These are phyloP conservation scores for Epichloe gansuensis DNA, from an alignment of 2,329 filamentous ascomycete genomes.

Conservation along the genomic window DNA sequence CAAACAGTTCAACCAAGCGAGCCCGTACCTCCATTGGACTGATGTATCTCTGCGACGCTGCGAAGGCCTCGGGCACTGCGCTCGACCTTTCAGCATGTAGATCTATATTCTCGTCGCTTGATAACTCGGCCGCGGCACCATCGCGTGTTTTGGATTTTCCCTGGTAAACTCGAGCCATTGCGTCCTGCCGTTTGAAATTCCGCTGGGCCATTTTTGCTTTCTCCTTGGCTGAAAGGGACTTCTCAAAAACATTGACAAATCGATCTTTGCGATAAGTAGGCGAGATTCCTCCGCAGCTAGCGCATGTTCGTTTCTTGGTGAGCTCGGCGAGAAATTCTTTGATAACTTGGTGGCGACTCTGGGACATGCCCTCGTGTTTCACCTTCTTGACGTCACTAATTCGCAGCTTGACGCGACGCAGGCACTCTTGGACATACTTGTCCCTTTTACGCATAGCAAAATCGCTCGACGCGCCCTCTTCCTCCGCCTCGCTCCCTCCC, in stretches of 20 bases:
- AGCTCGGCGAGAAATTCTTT: conserved; percentile 72
- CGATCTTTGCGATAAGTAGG: conserved; percentile 80
- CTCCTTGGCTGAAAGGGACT: conserved; percentile 60
- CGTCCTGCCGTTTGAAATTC: conserved; percentile 55
- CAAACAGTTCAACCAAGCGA: conserved; percentile 65
- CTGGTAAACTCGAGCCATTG: conserved; percentile 38
- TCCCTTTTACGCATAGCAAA: conserved; percentile 39
- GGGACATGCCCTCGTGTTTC: conserved; percentile 74
- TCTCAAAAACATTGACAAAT: conserved; percentile 89
- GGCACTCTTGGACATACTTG: conserved; percentile 59
- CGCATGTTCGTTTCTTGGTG: conserved; percentile 55
- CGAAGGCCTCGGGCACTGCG: background rate
- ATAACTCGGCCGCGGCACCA: conserved; percentile 26
- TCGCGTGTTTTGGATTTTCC: conserved; percentile 20
- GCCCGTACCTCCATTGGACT: conserved; percentile 74
- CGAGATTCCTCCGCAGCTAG: conserved; percentile 53
- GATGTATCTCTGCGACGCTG: conserved; percentile 54
- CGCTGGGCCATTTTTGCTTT: conserved; percentile 62
- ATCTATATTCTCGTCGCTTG: conserved; percentile 27
- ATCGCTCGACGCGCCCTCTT: conserved; percentile 45
- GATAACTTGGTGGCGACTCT: conserved; percentile 62
- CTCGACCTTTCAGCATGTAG: conserved; percentile 29
- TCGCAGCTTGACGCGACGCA: conserved; percentile 45
- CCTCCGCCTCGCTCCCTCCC: conserved; percentile 46
- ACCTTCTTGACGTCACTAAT: conserved; percentile 39